Conservation (phyloP, 2,329 filamentous ascomycete genomes). For the Parafenestella ontariensis region DNA sequence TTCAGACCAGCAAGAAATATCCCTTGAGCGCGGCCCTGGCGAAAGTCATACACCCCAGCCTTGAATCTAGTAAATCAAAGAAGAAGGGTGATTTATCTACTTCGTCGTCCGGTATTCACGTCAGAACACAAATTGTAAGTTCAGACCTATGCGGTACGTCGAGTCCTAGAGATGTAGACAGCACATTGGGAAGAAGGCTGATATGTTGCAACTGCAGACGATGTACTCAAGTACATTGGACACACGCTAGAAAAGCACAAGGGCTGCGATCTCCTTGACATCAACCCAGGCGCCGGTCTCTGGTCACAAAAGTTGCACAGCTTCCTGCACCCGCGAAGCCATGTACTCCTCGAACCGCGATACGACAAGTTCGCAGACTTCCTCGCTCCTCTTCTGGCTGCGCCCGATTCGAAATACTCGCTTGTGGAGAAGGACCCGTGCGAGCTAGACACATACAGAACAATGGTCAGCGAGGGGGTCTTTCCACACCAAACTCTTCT, state of each 20-base stretch:
- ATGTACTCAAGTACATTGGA: slow-evolving; percentile 73
- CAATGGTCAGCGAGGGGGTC: slow-evolving; percentile 59
- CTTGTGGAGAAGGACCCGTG: slow-evolving; percentile 47
- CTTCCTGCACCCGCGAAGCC: slow-evolving; percentile 76
- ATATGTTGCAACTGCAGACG: slow-evolving; percentile 57
- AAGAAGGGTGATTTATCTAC: not conserved
- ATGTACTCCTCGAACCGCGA: slow-evolving; percentile 82
- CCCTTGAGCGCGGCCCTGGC: slow-evolving; percentile 18
- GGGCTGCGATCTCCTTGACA: slow-evolving; percentile 85
- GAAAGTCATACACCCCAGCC: slow-evolving; percentile 13
- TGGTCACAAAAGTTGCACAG: slow-evolving; percentile 82
- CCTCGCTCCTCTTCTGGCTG: slow-evolving; percentile 58
- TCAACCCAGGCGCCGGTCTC: slow-evolving; percentile 80
- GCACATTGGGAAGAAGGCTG: slow-evolving; percentile 3
- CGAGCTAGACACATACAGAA: slow-evolving; percentile 52
- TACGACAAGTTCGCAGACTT: slow-evolving; percentile 64
- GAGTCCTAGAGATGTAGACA: slow-evolving; percentile 15
- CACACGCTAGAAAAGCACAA: slow-evolving; percentile 71
- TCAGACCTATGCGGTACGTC: slow-evolving; percentile 54
- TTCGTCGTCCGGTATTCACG: slow-evolving; percentile 1
- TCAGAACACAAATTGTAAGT: slow-evolving; percentile 52
- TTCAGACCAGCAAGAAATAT: slow-evolving; percentile 20
- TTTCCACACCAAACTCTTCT: slow-evolving; percentile 63
- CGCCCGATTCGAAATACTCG: slow-evolving; percentile 55
- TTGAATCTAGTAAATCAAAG: slow-evolving; percentile 1